Conservation (phyloP, 768 basidiomycete genomes). For the Megacollybia marginata region DNA sequence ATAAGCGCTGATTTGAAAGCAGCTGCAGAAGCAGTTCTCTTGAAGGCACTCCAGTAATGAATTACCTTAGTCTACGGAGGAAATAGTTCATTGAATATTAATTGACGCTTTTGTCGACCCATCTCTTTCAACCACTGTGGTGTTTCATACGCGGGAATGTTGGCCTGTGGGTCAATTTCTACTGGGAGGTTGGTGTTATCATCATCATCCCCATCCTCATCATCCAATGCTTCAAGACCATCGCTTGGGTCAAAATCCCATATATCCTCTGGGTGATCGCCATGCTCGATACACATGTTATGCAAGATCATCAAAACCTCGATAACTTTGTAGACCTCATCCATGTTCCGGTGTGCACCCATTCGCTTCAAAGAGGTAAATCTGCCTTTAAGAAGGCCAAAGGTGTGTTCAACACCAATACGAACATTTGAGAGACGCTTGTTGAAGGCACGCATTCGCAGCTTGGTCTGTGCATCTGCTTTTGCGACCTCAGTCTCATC, state of each 20-base stretch:
- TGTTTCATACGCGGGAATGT: slow-evolving; percentile 3
- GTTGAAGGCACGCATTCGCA: slow-evolving; percentile 12
- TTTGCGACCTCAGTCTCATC: slow-evolving; percentile 12
- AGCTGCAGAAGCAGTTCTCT: not conserved
- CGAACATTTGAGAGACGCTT: slow-evolving; percentile 9
- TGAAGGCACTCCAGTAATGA: not conserved
- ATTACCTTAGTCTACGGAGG: slow-evolving; percentile 1
- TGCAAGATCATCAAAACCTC: slow-evolving; percentile 12
- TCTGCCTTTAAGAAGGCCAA: slow-evolving; percentile 16
- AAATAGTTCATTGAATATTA: slow-evolving; percentile 7
- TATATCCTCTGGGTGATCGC: not conserved
- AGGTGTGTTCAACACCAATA: slow-evolving; percentile 17
- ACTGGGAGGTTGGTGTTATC: not conserved
- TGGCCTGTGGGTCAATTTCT: not conserved
- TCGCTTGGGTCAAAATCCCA: not conserved
- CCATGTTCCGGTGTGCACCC: slow-evolving; percentile 8
- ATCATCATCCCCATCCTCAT: not conserved
- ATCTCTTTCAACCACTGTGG: slow-evolving; percentile 5
- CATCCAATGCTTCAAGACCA: not conserved
- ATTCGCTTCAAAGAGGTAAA: slow-evolving; percentile 12
- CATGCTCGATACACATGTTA: slow-evolving; percentile 9
- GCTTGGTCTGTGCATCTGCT: slow-evolving; percentile 1
- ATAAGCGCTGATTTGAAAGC: not conserved
- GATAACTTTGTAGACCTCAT: slow-evolving; percentile 9
- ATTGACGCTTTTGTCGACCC: not conserved